These are phyloP conservation scores for Naematelia aurantialba DNA, from an alignment of 768 basidiomycete species.

Conservation along the genomic window DNA sequence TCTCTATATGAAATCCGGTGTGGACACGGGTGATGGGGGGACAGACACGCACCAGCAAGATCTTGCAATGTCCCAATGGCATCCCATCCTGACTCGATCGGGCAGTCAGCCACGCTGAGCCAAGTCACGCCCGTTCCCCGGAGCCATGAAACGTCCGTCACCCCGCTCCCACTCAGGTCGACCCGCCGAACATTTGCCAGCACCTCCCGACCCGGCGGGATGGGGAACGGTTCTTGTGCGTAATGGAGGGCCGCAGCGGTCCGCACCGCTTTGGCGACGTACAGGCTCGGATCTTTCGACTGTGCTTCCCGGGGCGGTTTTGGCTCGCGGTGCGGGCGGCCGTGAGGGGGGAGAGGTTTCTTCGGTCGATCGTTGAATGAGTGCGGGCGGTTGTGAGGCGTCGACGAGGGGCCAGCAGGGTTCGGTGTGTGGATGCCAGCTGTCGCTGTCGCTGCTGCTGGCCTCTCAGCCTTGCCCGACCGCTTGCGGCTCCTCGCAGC, in stretches of 20 bases:
- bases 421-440: background rate
- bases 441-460: background rate
- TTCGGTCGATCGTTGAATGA: background rate
- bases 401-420: background rate
- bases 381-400: background rate
- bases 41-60: constrained; percentile 28
- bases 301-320: background rate
- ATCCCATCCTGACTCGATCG: constrained; percentile 33
- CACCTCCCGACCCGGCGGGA: constrained; percentile 28
- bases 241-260: constrained; percentile 33
- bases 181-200: constrained; percentile 24
- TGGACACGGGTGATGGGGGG: background rate
- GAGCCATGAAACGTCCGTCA: constrained; percentile 31
- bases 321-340: background rate
- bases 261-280: constrained; percentile 40
- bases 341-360: background rate
- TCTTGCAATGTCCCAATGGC: constrained; percentile 33
- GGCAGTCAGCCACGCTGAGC: constrained; percentile 38
- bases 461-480: constrained; percentile 6
- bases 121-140: constrained; percentile 31
- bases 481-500: constrained; percentile 39
- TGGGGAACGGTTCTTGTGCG: constrained; percentile 23
- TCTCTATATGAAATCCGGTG: too few relatives aligned
- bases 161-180: constrained; percentile 34
- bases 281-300: constrained; percentile 26